Conservation (phyloP, 2,329 filamentous ascomycete species). For the Aspergillus tanneri region DNA sequence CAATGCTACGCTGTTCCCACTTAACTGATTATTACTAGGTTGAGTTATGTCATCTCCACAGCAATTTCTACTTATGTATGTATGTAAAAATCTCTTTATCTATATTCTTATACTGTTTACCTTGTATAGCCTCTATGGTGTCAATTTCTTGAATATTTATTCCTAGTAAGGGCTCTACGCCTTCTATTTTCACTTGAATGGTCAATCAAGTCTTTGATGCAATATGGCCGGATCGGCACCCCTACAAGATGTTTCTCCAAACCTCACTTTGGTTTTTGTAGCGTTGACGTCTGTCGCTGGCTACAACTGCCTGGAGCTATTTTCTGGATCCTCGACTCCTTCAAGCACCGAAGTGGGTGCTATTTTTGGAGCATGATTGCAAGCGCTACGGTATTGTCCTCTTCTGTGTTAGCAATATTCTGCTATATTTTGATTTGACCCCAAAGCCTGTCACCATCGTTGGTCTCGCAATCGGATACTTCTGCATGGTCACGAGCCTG, state of each 20-base stretch:
- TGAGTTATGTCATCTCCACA: no score
- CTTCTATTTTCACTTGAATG: no score
- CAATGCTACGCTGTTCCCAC: no score
- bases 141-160: no score
- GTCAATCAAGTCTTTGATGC: background rate
- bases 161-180: no score
- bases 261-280: constrained; percentile 17
- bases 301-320: constrained; percentile 50
- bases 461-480: constrained; percentile 54
- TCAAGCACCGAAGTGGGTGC: constrained; percentile 36
- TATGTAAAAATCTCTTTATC: no score
- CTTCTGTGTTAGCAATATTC: constrained; percentile 39
- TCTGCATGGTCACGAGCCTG: constrained; percentile 60
- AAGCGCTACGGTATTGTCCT: constrained; percentile 37
- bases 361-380: constrained; percentile 46
- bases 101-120: no score
- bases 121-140: no score
- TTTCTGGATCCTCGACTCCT: constrained; percentile 40
- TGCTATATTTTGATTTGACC: constrained; percentile 39
- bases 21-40: no score
- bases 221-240: background rate
- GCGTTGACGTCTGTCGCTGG: constrained; percentile 40
- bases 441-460: constrained; percentile 38
- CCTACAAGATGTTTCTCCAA: background rate
- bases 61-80: no score